Percentiles rank a stretch among this genome's conserved stretches.
phyloP scores from a whole-genome alignment of 1,139 yeast genomes.

The Torulaspora pretoriensis region DNA sequence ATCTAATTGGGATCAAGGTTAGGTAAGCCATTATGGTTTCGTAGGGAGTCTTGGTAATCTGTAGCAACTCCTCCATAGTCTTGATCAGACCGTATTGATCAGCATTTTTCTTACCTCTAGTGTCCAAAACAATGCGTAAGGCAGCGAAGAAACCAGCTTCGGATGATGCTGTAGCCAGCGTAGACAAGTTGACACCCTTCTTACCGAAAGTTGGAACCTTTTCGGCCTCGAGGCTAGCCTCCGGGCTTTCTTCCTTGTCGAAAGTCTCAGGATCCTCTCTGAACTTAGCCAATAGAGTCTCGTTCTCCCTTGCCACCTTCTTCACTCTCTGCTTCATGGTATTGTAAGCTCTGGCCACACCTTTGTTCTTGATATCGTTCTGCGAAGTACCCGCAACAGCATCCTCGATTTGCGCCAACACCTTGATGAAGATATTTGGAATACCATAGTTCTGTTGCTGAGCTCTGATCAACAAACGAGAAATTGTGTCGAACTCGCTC shows the following conservation, averaged over 20 bases:
- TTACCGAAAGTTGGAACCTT: conserved; percentile 33
- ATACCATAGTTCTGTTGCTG: conserved; percentile 68
- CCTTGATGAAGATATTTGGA: conserved; percentile 68
- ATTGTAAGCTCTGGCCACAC: conserved; percentile 82
- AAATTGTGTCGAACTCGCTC: conserved; percentile 73
- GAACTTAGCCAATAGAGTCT: conserved; percentile 54
- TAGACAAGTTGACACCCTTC: conserved; percentile 37
- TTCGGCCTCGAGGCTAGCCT: conserved; percentile 7
- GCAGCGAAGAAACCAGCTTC: conserved; percentile 59
- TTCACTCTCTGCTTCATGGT: conserved; percentile 84
- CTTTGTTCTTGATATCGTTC: conserved; percentile 72
- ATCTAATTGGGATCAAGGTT: conserved; percentile 81
- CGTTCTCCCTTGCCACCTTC: conserved; percentile 67
- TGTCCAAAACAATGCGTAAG: conserved; percentile 71
- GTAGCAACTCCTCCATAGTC: conserved; percentile 60
- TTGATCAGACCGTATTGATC: conserved; percentile 77
- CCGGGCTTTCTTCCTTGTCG: conserved; percentile 43
- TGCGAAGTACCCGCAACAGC: conserved; percentile 54
- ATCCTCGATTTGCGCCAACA: conserved; percentile 70
- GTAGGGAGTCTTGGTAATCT: conserved; percentile 54
- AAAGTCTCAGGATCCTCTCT: conserved; percentile 70
- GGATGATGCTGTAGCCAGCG: conserved; percentile 34
- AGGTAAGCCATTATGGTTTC: conserved; percentile 76
- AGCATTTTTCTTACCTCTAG: conserved; percentile 93
- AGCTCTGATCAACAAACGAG: conserved; percentile 61